Evolutionary conservation across 2,329 filamentous ascomycete genomes (phyloP).

Genomic region (Fonsecaea pedrosoi): DNA sequence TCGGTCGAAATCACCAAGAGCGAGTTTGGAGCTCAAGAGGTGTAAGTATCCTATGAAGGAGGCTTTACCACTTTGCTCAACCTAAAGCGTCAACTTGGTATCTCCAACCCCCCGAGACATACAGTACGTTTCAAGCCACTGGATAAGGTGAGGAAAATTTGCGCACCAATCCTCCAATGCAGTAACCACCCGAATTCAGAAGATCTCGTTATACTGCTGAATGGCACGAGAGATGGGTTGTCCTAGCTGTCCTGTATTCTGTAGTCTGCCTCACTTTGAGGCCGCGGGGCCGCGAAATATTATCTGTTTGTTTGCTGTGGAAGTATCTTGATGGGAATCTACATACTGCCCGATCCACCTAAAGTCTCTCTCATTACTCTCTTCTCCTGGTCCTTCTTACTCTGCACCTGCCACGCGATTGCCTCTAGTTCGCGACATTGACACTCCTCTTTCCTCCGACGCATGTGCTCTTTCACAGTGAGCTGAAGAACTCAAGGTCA

Average conservation of each 20-base stretch:
- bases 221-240: background rate
- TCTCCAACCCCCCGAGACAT: background rate
- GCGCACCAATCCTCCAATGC: background rate
- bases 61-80: background rate
- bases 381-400: background rate
- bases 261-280: background rate
- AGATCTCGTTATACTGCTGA: background rate
- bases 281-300: background rate
- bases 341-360: background rate
- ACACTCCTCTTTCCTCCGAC: background rate
- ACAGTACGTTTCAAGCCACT: background rate
- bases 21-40: background rate
- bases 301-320: too few species aligned
- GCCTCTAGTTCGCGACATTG: background rate
- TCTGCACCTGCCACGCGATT: too few species aligned
- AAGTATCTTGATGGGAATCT: background rate
- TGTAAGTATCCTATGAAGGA: background rate
- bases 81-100: too few species aligned
- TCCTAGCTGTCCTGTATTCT: background rate
- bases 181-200: background rate
- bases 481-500: too few species aligned
- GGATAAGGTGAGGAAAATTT: background rate
- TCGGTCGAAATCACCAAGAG: background rate
- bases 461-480: background rate
- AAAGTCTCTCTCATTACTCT: background rate